Evolutionary conservation across 1,284 basidiomycete species (phyloP).

Genomic region (Cryptococcus sp.): DNA sequence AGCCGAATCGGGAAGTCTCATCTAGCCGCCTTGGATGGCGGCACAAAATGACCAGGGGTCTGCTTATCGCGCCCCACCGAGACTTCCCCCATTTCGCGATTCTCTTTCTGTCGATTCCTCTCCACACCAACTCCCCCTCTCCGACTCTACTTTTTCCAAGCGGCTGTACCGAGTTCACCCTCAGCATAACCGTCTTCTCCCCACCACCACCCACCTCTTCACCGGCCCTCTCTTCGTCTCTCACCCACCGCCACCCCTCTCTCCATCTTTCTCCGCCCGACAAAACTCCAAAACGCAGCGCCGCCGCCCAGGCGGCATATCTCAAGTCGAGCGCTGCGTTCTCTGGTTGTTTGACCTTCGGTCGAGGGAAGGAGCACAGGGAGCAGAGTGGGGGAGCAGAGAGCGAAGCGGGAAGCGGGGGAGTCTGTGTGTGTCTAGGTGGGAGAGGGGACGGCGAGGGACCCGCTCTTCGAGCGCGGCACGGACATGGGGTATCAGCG

Average conservation of each 20-base stretch:
- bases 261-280: slow-evolving; percentile 13
- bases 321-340: background rate
- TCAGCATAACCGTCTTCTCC: slow-evolving; percentile 4
- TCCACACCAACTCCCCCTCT: slow-evolving; percentile 16
- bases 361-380: slow-evolving; percentile 1
- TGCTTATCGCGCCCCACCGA: slow-evolving; percentile 41
- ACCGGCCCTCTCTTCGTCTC: slow-evolving; percentile 1
- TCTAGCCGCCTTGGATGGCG: slow-evolving; percentile 24
- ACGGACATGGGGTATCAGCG: slow-evolving; percentile 44
- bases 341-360: background rate
- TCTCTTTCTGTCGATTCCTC: slow-evolving; percentile 6
- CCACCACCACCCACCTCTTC: background rate
- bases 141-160: slow-evolving; percentile 34
- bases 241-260: background rate
- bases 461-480: slow-evolving; percentile 43
- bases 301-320: slow-evolving; percentile 39
- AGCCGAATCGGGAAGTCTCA: slow-evolving; percentile 41
- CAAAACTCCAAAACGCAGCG: slow-evolving; percentile 46
- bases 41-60: slow-evolving; percentile 30
- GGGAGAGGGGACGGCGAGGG: slow-evolving; percentile 9
- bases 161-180: slow-evolving; percentile 37
- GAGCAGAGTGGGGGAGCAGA: background rate
- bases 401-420: background rate
- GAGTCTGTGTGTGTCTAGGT: background rate
- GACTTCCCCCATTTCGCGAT: slow-evolving; percentile 15